Evolutionary conservation across 192 early-diverging fungal genomes (phyloP).

Genomic region (Geosiphon pyriformis): DNA sequence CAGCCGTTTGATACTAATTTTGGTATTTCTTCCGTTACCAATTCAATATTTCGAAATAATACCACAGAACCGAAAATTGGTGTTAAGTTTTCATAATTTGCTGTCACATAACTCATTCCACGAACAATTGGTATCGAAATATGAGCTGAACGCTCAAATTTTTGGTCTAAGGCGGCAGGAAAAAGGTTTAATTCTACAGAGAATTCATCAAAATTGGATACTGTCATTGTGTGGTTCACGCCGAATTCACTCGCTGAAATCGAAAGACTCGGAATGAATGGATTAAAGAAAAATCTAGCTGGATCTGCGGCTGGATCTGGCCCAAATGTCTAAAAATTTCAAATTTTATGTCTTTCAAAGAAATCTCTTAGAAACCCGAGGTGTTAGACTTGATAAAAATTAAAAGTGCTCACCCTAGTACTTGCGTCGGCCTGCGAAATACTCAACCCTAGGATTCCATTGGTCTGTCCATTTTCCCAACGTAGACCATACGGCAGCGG

Average conservation of each 20-base stretch:
- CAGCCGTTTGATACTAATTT: slow-evolving; percentile 17
- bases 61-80: slow-evolving; percentile 27
- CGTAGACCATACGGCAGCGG: slow-evolving; percentile 34
- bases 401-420: slow-evolving; percentile 8
- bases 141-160: neutral
- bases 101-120: slow-evolving; percentile 31
- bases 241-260: slow-evolving; percentile 29
- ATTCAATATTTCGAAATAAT: slow-evolving; percentile 22
- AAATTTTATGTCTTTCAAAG: neutral
- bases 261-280: slow-evolving; percentile 30
- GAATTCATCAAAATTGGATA: slow-evolving; percentile 32
- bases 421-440: slow-evolving; percentile 33
- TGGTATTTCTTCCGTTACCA: neutral
- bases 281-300: slow-evolving; percentile 27
- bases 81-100: slow-evolving; percentile 25
- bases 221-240: slow-evolving; percentile 24
- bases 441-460: slow-evolving; percentile 19
- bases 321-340: neutral
- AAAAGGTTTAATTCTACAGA: slow-evolving; percentile 20
- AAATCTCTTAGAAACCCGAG: no score
- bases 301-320: neutral
- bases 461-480: slow-evolving; percentile 26
- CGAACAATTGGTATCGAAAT: slow-evolving; percentile 29
- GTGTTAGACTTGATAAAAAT: slow-evolving; percentile 13
- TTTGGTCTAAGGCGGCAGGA: neutral